phyloP scores from a whole-genome alignment of 2,329 filamentous ascomycete genomes.

The Apiospora pterosperma region DNA sequence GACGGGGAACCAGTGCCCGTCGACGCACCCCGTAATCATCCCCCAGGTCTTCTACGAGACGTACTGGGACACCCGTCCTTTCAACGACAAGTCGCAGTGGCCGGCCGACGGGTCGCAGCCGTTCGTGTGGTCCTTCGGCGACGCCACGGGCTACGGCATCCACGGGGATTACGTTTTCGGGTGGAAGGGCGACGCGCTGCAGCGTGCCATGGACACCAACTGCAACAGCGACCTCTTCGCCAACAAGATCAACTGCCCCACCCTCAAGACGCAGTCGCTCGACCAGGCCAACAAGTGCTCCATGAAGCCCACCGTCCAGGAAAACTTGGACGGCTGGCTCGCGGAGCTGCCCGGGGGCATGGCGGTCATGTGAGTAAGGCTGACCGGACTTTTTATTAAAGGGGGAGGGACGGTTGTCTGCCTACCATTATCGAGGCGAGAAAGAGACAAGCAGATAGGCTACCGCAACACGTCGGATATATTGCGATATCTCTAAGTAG shows the following conservation, averaged over 20 bases:
- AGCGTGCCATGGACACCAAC: slow-evolving; percentile 29
- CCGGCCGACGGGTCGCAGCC: slow-evolving; percentile 30
- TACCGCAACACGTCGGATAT: too few species aligned
- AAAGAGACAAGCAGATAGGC: too few species aligned
- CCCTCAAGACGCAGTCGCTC: slow-evolving; percentile 23
- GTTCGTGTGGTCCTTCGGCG: slow-evolving; percentile 28
- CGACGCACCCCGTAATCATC: slow-evolving; percentile 25
- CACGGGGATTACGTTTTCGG: slow-evolving; percentile 39
- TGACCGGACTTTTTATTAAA: background rate
- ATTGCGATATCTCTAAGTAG: background rate
- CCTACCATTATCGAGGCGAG: background rate
- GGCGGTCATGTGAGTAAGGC: slow-evolving; percentile 12
- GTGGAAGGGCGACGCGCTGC: slow-evolving; percentile 37
- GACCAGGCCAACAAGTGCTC: slow-evolving; percentile 29
- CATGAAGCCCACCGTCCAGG: slow-evolving; percentile 23
- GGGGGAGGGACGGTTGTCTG: background rate
- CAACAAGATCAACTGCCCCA: slow-evolving; percentile 25
- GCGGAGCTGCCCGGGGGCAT: slow-evolving; percentile 21
- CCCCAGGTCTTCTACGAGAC: slow-evolving; percentile 40
- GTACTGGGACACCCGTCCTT: slow-evolving; percentile 35
- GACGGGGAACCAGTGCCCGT: slow-evolving; percentile 24
- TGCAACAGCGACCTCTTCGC: slow-evolving; percentile 30
- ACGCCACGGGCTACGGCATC: slow-evolving; percentile 32
- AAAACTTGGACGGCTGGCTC: slow-evolving; percentile 31
- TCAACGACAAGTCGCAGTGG: slow-evolving; percentile 31